Percentiles rank a stretch among this genome's conserved stretches.
These are phyloP conservation scores for Secale cereale DNA, from an alignment of 176 grass and related monocot genomes.

Conservation along the genomic window DNA sequence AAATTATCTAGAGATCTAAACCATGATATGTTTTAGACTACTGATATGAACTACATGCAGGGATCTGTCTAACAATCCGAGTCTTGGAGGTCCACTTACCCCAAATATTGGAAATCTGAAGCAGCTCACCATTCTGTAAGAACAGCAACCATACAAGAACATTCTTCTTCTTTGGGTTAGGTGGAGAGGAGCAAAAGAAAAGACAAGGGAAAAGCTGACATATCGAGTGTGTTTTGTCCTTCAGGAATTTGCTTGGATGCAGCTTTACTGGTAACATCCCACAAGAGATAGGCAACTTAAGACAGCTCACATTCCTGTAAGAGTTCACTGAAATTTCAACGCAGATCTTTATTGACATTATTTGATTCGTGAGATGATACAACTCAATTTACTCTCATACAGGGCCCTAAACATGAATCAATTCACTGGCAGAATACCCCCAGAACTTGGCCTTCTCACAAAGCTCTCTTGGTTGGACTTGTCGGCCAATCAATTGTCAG, in stretches of 20 bases:
- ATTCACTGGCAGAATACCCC: slow-evolving; percentile 73
- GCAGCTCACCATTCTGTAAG: slow-evolving; percentile 78
- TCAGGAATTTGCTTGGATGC: slow-evolving; percentile 85
- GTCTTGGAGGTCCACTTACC: slow-evolving; percentile 56
- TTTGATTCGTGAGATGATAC: slow-evolving; percentile 19
- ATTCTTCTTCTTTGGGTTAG: slow-evolving; percentile 15
- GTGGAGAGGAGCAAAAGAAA: not conserved
- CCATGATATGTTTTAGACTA: not conserved
- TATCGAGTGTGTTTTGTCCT: slow-evolving; percentile 4
- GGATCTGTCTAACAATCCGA: slow-evolving; percentile 70
- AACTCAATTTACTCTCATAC: slow-evolving; percentile 11
- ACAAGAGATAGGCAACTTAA: slow-evolving; percentile 57
- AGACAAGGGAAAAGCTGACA: not conserved
- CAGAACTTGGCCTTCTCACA: slow-evolving; percentile 56
- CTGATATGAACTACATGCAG: slow-evolving; percentile 47
- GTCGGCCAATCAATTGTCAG: slow-evolving; percentile 69
- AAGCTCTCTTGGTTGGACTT: slow-evolving; percentile 77
- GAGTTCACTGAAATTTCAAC: slow-evolving; percentile 2
- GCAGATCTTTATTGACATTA: slow-evolving; percentile 22
- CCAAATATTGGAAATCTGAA: slow-evolving; percentile 73
- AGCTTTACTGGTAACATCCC: slow-evolving; percentile 67
- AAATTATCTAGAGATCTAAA: not conserved
- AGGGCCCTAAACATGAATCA: slow-evolving; percentile 82
- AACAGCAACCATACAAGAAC: slow-evolving; percentile 6
- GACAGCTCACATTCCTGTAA: slow-evolving; percentile 77